Conservation (phyloP, 2,329 filamentous ascomycete species). For the Fusarium longipes region DNA sequence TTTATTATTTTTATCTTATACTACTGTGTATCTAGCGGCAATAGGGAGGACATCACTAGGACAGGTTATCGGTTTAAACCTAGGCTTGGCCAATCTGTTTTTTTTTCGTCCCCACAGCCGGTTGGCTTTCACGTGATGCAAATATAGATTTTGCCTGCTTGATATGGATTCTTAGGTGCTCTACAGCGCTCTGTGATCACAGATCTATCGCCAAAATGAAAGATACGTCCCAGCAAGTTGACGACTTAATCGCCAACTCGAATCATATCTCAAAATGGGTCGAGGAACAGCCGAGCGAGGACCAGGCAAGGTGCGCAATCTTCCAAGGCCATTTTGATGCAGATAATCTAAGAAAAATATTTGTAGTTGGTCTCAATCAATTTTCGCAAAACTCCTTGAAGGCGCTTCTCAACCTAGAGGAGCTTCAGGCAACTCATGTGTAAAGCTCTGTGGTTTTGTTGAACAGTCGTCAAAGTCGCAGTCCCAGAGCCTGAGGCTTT, state of each 20-base stretch:
- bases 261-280: slow-evolving; percentile 56
- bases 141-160: slow-evolving; percentile 3
- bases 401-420: slow-evolving; percentile 65
- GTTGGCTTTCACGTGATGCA: too few species aligned
- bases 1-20: too few species aligned
- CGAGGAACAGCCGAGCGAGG: slow-evolving; percentile 52
- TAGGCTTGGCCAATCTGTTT: too few species aligned
- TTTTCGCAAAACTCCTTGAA: slow-evolving; percentile 62
- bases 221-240: slow-evolving; percentile 44
- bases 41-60: too few species aligned
- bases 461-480: slow-evolving; percentile 67
- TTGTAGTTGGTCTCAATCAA: slow-evolving; percentile 50
- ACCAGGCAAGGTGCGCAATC: slow-evolving; percentile 53
- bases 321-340: slow-evolving; percentile 17
- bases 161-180: too few species aligned
- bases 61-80: too few species aligned
- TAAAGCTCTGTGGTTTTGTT: slow-evolving; percentile 71
- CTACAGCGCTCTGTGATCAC: not conserved
- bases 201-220: slow-evolving; percentile 34
- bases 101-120: too few species aligned
- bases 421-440: slow-evolving; percentile 65
- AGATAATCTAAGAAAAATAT: slow-evolving; percentile 39
- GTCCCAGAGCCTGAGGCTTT: slow-evolving; percentile 55
- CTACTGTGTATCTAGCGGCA: too few species aligned
- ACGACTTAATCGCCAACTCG: slow-evolving; percentile 52